Evolutionary conservation across 345 rosid species (phyloP).

Genomic region (Chamaenerion angustifolium): DNA sequence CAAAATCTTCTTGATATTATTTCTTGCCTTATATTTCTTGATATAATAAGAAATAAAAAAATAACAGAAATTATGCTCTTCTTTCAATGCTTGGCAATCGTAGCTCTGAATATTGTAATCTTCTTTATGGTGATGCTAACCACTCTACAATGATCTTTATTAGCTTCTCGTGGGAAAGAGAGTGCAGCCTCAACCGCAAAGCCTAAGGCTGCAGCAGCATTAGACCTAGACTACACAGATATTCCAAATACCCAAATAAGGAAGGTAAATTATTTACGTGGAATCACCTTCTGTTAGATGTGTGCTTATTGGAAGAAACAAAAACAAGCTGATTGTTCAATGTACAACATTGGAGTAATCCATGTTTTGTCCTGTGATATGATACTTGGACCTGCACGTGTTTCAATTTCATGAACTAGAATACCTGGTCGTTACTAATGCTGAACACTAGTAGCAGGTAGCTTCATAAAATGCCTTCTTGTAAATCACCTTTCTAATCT

Average conservation of each 20-base stretch:
- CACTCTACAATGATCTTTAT: not conserved
- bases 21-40: not conserved
- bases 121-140: not conserved
- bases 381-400: too few relatives aligned
- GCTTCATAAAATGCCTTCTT: too few relatives aligned
- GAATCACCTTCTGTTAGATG: not conserved
- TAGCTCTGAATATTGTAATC: not conserved
- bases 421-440: too few relatives aligned
- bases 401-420: too few relatives aligned
- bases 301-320: too few relatives aligned
- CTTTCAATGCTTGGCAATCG: not conserved
- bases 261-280: slow-evolving; percentile 34
- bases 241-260: slow-evolving; percentile 89
- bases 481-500: slow-evolving; percentile 6
- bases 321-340: too few relatives aligned
- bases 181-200: slow-evolving; percentile 41
- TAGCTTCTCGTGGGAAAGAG: slow-evolving; percentile 66
- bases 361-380: too few relatives aligned
- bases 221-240: slow-evolving; percentile 69
- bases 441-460: too few relatives aligned
- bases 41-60: not conserved
- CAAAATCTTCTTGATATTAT: too few relatives aligned
- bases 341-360: too few relatives aligned
- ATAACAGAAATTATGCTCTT: too few relatives aligned
- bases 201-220: slow-evolving; percentile 26